These are phyloP conservation scores for Lodderomyces jiufengensis DNA, from an alignment of 1,139 yeast species.

Conservation along the genomic window DNA sequence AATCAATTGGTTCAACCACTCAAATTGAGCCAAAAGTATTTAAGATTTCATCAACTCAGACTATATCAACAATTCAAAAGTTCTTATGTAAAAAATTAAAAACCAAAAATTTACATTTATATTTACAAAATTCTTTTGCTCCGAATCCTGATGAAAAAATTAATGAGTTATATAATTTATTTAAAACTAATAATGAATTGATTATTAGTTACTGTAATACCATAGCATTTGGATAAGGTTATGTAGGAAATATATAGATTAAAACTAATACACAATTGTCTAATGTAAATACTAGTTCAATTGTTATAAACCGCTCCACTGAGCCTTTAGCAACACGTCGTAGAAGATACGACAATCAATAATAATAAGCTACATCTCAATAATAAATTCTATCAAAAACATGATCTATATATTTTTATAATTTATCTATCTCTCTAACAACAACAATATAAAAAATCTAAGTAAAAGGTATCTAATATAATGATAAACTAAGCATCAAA, in stretches of 20 bases:
- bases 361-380: no score
- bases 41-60: constrained; percentile 45
- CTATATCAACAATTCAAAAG: constrained; percentile 41
- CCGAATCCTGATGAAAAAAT: constrained; percentile 58
- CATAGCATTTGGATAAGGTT: constrained; percentile 49
- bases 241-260: neutral
- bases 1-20: constrained; percentile 57
- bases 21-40: constrained; percentile 48
- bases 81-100: constrained; percentile 44
- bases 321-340: no score
- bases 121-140: constrained; percentile 57
- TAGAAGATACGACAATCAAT: no score
- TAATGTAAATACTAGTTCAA: no score
- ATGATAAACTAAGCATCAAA: no score
- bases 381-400: no score
- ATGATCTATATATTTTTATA: no score
- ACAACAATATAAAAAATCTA: no score
- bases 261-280: neutral
- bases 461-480: no score
- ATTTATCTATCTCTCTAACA: no score
- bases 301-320: no score
- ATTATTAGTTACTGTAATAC: constrained; percentile 52
- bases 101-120: constrained; percentile 28
- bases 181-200: constrained; percentile 48
- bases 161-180: constrained; percentile 43